A percentile compares a stretch with the other conserved stretches of the same genome.
phyloP scores from a whole-genome alignment of 1,284 basidiomycete genomes.

The Cutaneotrichosporon cutaneum region DNA sequence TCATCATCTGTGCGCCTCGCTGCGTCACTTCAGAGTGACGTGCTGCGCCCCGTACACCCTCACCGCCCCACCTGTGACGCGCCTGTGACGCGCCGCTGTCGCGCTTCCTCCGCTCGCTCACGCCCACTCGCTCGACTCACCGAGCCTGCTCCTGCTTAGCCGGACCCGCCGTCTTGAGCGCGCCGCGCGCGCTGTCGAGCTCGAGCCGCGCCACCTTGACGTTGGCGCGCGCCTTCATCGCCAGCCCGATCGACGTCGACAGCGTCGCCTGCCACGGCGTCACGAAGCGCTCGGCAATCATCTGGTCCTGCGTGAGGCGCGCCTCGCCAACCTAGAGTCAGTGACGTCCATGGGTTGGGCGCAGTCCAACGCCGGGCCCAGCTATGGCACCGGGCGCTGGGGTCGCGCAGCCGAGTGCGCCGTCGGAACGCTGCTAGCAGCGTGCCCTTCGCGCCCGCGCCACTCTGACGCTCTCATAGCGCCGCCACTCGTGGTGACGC shows the following conservation, averaged over 20 bases:
- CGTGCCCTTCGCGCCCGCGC: too few species aligned
- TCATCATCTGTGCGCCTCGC: too few species aligned
- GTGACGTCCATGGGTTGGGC: background rate
- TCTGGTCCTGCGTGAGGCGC: conserved; percentile 75
- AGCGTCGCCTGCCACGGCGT: conserved; percentile 89
- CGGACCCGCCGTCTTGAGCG: conserved; percentile 69
- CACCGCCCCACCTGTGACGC: too few species aligned
- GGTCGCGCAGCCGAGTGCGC: too few species aligned
- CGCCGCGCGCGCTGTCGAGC: conserved; percentile 66
- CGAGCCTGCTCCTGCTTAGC: conserved; percentile 82
- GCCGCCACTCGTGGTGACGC: too few species aligned
- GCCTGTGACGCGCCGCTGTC: too few species aligned
- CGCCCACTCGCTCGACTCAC: conserved; percentile 30
- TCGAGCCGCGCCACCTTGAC: conserved; percentile 78
- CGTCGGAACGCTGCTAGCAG: too few species aligned
- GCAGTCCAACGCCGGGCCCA: too few species aligned
- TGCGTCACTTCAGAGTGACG: too few species aligned
- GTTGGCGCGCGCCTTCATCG: conserved; percentile 85
- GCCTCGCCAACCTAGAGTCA: conserved; percentile 67
- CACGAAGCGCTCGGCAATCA: conserved; percentile 73
- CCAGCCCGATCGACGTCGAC: conserved; percentile 74
- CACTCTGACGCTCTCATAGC: too few species aligned
- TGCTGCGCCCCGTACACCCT: too few species aligned
- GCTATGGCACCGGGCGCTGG: too few species aligned
- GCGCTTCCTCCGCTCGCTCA: background rate